Base-by-base conservation (phyloP, 805 yeast genomes). In the Spathaspora sp. region DNA sequence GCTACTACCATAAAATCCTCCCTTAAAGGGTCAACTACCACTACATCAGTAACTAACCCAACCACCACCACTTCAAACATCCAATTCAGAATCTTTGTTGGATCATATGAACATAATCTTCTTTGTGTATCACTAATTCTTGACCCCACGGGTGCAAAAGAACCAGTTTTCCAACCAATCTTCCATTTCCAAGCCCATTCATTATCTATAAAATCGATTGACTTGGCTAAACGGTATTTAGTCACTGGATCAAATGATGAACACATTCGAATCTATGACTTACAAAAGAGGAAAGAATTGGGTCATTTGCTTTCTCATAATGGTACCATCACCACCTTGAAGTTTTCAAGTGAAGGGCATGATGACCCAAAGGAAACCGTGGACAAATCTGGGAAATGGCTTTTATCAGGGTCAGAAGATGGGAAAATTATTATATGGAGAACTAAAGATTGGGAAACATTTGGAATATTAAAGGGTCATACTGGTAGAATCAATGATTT, bases 181-280 rank as follows among this genome's bases (percentile, higher is more conserved):
- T 94, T 94, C 75, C 97, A 94, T 67, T 93, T 94, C 70, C 90
- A 93, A 60, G 96, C 99, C 1, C 99, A 94, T 69, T 76, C 97
- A 0, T 77, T 90, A 48, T 87, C 97, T 35, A 89, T 94, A 51
- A 86, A 92, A 66, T 79, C 94, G 46, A 76, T 94, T 57, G 97
- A 93, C 56, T 74, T 85, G 18, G 89, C 94, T 28, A 86, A 82
- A 60, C 76, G 97, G 62, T 91, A 90, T 64, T 73, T 94, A 42
- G 97, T 91, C 2, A 87, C 96, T 2, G 99, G 98, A 3, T 85
- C 96, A 3, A 93, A 93, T 65, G 99, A 94, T 66, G 98, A 94
- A 67, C 96, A 89, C 65, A 91, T 94, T 53, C 83, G 96, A 60
- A 88, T 94, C 16, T 94, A 94, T 66, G 99, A 94, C 71, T 74